Conservation (phyloP, 192 early-diverging fungal genomes). For the Mortierella claussenii region DNA sequence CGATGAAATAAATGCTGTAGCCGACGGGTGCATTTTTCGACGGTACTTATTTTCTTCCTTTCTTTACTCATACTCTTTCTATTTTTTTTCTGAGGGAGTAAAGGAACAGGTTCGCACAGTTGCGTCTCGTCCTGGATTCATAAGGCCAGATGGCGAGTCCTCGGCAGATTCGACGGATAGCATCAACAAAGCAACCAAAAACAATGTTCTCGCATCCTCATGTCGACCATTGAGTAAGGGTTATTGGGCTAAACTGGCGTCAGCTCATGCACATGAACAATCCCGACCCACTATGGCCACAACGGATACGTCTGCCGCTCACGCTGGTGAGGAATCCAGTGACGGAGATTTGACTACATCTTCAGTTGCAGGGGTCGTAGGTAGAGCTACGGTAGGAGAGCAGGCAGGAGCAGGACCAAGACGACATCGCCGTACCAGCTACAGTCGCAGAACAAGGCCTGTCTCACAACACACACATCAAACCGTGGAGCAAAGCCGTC, state of each 20-base stretch:
- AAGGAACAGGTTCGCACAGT: too few species aligned
- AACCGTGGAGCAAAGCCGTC: neutral
- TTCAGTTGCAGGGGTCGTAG: neutral
- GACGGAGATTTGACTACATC: too few species aligned
- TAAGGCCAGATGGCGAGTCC: too few species aligned
- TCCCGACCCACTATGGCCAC: neutral
- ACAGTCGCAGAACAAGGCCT: neutral
- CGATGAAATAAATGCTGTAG: too few species aligned
- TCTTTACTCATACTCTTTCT: too few species aligned
- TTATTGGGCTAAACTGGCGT: constrained; percentile 24
- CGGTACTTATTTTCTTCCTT: too few species aligned
- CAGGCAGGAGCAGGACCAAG: neutral
- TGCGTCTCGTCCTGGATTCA: too few species aligned
- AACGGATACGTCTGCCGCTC: neutral
- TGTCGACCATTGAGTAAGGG: constrained; percentile 8
- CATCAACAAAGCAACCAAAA: too few species aligned
- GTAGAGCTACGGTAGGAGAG: neutral
- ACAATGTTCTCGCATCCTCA: too few species aligned
- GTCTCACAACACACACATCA: neutral
- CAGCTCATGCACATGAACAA: constrained; percentile 12
- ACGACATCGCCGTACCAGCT: neutral
- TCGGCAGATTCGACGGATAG: too few species aligned
- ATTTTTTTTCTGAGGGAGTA: too few species aligned
- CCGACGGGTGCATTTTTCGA: too few species aligned
- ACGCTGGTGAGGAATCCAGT: neutral